These are phyloP conservation scores for Termitomyces sp. DNA, from an alignment of 768 basidiomycete genomes.

Conservation along the genomic window DNA sequence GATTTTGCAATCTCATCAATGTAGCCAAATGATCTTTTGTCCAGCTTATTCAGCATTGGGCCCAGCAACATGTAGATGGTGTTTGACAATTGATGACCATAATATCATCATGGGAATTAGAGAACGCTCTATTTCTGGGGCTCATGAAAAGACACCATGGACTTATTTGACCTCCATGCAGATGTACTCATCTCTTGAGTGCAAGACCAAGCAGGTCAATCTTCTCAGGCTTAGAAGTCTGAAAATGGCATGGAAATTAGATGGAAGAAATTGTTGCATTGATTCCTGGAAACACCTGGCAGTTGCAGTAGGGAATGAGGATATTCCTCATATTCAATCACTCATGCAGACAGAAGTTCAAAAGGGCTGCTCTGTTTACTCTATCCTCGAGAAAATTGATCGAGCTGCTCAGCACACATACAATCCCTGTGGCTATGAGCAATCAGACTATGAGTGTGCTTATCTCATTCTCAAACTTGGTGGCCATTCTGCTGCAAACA, in stretches of 20 bases:
- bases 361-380: too few relatives aligned
- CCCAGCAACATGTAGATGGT: not conserved
- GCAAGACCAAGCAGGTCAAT: slow-evolving; percentile 10
- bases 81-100: slow-evolving; percentile 1
- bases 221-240: not conserved
- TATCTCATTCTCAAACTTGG: too few relatives aligned
- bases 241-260: not conserved
- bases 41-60: not conserved
- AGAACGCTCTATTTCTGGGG: slow-evolving; percentile 8
- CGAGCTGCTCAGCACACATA: too few relatives aligned
- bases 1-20: not conserved
- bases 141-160: slow-evolving; percentile 17
- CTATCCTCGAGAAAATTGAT: too few relatives aligned
- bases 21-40: not conserved
- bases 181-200: slow-evolving; percentile 3
- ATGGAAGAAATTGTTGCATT: not conserved
- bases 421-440: too few relatives aligned
- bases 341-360: too few relatives aligned
- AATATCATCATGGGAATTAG: slow-evolving; percentile 13
- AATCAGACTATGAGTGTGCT: too few relatives aligned
- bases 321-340: too few relatives aligned
- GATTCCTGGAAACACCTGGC: too few relatives aligned
- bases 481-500: too few relatives aligned
- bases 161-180: slow-evolving; percentile 13
- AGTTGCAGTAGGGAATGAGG: too few relatives aligned